A percentile compares a stretch with the other conserved stretches of the same genome.
phyloP scores from a whole-genome alignment of 202 grass and related monocot genomes.

The Elaeis oleifera region DNA sequence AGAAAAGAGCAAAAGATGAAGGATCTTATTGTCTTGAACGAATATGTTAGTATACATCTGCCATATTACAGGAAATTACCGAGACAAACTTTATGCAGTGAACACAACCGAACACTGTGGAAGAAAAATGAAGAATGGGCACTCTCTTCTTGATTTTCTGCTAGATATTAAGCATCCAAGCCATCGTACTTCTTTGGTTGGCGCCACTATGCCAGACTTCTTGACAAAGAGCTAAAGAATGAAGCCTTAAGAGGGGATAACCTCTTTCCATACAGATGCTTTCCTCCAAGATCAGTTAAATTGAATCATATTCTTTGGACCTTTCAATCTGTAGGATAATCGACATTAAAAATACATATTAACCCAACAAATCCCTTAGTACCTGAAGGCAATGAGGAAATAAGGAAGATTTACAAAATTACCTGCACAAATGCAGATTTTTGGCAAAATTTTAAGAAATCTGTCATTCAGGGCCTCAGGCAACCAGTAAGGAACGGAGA shows the following conservation, averaged over 20 bases:
- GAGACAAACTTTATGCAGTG: constrained; percentile 38
- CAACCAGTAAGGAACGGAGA: too few relatives aligned
- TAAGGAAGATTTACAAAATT: too few relatives aligned
- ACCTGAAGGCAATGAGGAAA: too few relatives aligned
- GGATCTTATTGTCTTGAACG: too few relatives aligned
- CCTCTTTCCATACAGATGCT: constrained; percentile 81
- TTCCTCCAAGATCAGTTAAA: constrained; percentile 89
- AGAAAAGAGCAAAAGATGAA: too few relatives aligned
- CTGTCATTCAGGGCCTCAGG: too few relatives aligned
- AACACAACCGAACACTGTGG: constrained; percentile 33
- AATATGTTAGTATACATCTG: constrained; percentile 10
- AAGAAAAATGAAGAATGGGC: constrained; percentile 24
- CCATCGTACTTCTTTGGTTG: constrained; percentile 84
- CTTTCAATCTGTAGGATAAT: constrained; percentile 61
- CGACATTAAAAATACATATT: background rate
- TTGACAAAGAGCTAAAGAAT: constrained; percentile 59
- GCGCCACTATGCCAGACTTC: constrained; percentile 63
- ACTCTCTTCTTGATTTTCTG: background rate
- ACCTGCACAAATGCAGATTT: too few relatives aligned
- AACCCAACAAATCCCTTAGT: too few relatives aligned
- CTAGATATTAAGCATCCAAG: constrained; percentile 6
- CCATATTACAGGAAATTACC: constrained; percentile 58
- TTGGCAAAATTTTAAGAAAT: too few relatives aligned
- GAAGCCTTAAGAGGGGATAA: constrained; percentile 47
- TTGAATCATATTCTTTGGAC: constrained; percentile 45